Conservation (phyloP, 257 asterid genomes). For the Salvia splendens region DNA sequence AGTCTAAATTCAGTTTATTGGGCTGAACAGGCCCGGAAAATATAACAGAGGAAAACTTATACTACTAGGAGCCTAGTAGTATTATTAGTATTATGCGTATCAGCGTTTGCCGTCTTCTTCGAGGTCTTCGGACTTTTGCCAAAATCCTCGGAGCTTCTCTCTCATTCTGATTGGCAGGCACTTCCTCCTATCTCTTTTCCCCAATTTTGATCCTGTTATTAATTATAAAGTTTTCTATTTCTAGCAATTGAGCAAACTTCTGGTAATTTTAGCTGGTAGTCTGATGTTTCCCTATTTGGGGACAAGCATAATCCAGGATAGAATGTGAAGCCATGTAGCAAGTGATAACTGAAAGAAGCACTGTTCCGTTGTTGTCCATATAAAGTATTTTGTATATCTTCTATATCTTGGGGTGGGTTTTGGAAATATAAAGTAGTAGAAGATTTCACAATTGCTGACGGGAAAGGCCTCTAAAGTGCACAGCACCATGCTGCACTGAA, state of each 20-base stretch:
- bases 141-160: conserved; percentile 92
- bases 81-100: no score
- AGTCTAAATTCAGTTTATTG: conserved; percentile 12
- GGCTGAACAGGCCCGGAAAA: conserved; percentile 15
- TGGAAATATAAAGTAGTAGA: neutral
- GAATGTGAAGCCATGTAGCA: neutral
- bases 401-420: neutral
- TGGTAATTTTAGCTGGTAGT: conserved; percentile 3
- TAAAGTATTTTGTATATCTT: conserved; percentile 7
- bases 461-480: no score
- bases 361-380: conserved; percentile 1
- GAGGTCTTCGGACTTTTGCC: conserved; percentile 89
- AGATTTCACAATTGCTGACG: neutral
- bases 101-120: conserved; percentile 76
- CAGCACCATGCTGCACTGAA: no score
- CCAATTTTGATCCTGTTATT: neutral
- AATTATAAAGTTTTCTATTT: neutral
- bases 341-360: conserved; percentile 17
- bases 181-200: conserved; percentile 6
- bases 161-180: conserved; percentile 95
- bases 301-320: no score
- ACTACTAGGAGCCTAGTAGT: no score
- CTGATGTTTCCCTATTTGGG: neutral
- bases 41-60: neutral
- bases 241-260: neutral